Base-by-base conservation (phyloP, 441 rosid species). In the Eutrema salsugineum region DNA sequence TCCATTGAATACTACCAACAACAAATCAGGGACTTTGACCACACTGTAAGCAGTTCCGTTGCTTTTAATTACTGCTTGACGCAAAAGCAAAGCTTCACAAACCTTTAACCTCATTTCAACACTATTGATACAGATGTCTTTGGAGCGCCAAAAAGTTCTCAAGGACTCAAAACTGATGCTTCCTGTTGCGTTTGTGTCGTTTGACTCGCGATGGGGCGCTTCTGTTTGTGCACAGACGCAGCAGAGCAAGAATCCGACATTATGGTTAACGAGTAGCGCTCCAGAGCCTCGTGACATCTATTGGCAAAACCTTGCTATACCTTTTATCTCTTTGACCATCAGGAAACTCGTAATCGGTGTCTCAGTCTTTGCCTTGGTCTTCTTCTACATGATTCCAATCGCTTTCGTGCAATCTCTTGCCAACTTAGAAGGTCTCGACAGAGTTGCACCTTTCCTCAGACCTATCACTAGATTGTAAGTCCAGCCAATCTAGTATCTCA, bases 401-500 rank as follows among this genome's bases (percentile, higher is more conserved):
- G 97, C 99, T 76, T 94, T 94, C 14, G 99, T 94, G 78, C 99
- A 94, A 76, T 90, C 99, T 60, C 97, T 94, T 78, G 99, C 99
- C 71, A 94, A 90, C 76, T 77, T 94, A 76, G 89, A 94, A 66
- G 99, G 99, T 64, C 93, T 94, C 20, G 93, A 88, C 57, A 84
- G 71, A 79, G 99, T 90, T 68, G 97, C 96, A 75, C 97, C 97
- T 67, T 87, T 94, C 89, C 89, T 94, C 61, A 86, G 91, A 81
- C 95, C 99, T 15, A 87, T 91, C 46, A 90, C 83, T 62, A 91
- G 87, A 81, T 66, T 91, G 99, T 94, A 84, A 88, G 99, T 85
- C 22, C 33, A 5, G 48, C 20, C 44, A 66, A 66, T 40, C 59
- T 8, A 17, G 6, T 6, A 5, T 61, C 55, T 66, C 22, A 9